Evolutionary conservation across 139 green algal genomes (phyloP), one percentile per base, ranked within the genome.

Genomic region (Ulvella scutata): DNA sequence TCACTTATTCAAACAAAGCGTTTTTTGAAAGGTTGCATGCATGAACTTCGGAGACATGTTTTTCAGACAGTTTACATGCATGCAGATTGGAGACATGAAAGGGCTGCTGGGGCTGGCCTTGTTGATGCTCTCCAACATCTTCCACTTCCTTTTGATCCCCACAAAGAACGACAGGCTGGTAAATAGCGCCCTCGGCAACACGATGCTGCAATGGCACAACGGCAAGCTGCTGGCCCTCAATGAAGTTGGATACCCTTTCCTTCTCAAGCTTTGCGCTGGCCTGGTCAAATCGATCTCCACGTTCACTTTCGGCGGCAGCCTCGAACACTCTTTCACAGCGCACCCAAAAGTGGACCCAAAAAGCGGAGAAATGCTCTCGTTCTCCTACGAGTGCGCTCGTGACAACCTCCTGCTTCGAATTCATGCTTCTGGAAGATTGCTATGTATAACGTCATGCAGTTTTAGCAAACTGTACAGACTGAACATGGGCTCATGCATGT

Each of bases 341-440:
- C 91, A 96, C 75, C 90, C 91, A 59, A 96, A 96, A 81, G 33
- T 88, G n/a, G n/a, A n/a, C n/a, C n/a, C n/a, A n/a, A n/a, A n/a
- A n/a, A n/a, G n/a, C n/a, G n/a, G n/a, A n/a, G n/a, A n/a, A n/a
- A n/a, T n/a, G n/a, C n/a, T n/a, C n/a, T n/a, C n/a, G n/a, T n/a
- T n/a, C n/a, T n/a, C n/a, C n/a, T n/a, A n/a, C n/a, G n/a, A n/a
- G n/a, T n/a, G n/a, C n/a, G n/a, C n/a, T n/a, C n/a, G n/a, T n/a
- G n/a, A n/a, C n/a, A n/a, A n/a, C n/a, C n/a, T n/a, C n/a, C n/a
- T n/a, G n/a, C n/a, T n/a, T n/a, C n/a, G n/a, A n/a, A n/a, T n/a
- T n/a, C n/a, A n/a, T n/a, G n/a, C n/a, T n/a, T n/a, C n/a, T n/a
- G n/a, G n/a, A n/a, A n/a, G n/a, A n/a, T n/a, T n/a, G n/a, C n/a